phyloP scores from a whole-genome alignment of 306 rosid species.

The Trifolium subterraneum region DNA sequence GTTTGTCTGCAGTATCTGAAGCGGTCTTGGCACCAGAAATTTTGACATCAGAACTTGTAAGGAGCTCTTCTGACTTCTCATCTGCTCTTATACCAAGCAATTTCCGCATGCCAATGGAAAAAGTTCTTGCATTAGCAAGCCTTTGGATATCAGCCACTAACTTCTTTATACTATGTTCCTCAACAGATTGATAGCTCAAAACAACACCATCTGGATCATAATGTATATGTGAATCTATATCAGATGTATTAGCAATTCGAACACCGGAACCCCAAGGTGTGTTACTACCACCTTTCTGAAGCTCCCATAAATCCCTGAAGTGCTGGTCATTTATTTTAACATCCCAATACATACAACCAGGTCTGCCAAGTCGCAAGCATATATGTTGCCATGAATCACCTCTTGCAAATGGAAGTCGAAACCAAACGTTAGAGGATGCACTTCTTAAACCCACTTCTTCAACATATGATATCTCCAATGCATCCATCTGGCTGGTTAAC shows the following conservation, averaged over 20 bases:
- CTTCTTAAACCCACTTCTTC: slow-evolving; percentile 90
- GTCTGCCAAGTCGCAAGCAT: slow-evolving; percentile 95
- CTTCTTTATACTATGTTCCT: slow-evolving; percentile 87
- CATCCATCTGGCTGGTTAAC: slow-evolving; percentile 96
- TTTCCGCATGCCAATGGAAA: slow-evolving; percentile 93
- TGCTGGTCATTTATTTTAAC: slow-evolving; percentile 97
- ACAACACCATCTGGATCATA: slow-evolving; percentile 98
- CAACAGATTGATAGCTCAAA: slow-evolving; percentile 90
- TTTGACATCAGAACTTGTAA: slow-evolving; percentile 63
- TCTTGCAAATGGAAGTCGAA: slow-evolving; percentile 86
- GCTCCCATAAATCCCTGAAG: slow-evolving; percentile 97
- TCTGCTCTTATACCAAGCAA: slow-evolving; percentile 85
- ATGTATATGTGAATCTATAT: slow-evolving; percentile 92
- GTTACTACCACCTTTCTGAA: slow-evolving; percentile 81
- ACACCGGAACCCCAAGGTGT: slow-evolving; percentile 98
- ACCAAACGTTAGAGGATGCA: slow-evolving; percentile 95
- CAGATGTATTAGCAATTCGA: slow-evolving; percentile 93
- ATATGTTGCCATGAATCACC: slow-evolving; percentile 95
- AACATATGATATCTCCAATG: slow-evolving; percentile 83
- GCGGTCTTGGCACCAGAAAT: slow-evolving; percentile 62
- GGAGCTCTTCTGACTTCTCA: slow-evolving; percentile 81
- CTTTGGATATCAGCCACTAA: slow-evolving; percentile 91
- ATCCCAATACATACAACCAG: slow-evolving; percentile 98
- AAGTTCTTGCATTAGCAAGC: slow-evolving; percentile 95
- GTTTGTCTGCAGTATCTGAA: slow-evolving; percentile 71